Evolutionary conservation across 1,284 basidiomycete species (phyloP), one percentile per base, ranked within the genome.

Genomic region (Ganoderma lingzhi): DNA sequence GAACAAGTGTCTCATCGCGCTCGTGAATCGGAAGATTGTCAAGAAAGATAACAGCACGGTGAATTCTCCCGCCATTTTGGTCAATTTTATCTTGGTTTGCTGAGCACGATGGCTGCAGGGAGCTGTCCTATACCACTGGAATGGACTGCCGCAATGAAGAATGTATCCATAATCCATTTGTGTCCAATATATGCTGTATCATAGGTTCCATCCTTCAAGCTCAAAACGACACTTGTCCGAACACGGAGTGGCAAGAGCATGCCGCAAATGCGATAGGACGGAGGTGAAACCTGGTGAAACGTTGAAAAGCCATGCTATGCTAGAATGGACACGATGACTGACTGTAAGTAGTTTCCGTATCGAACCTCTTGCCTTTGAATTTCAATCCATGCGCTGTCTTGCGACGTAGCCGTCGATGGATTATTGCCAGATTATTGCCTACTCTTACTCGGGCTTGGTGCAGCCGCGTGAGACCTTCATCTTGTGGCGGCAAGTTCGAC

Each of bases 1-100:
- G 56, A 97, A 98, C 82, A 97, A 96, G 80, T 96, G 95, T 74
- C 85, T 98, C 41, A 96, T 98, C 67, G 95, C 96, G 1, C 84
- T 98, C 1, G 95, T 97, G 1, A 93, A 93, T 74, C 88, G 95
- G 65, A 98, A 97, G 79, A 88, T 95, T 35, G 94, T 96, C 3
- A 82, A 84, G 61, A 97, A 96, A 80, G 89, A 92, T 64, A 93
- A 84, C 71, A 86, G 83, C 71, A 88, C 91, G 2, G 92, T 92
- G 67, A 56, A 85, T 80, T 51, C 37, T 19, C 48, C 37, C 23
- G 41, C 17, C 19, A 2, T 8, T 37, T 48, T 62, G 23, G 14
- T 55, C 32, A 51, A 42, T 51, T 6, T 32, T 3, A 19, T 28
- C 35, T 5, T 5, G n/a, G 23, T 17, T 17, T 10, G 19, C 28